Conservation (phyloP, 1,284 basidiomycete genomes). For the Heterobasidion occidentale region DNA sequence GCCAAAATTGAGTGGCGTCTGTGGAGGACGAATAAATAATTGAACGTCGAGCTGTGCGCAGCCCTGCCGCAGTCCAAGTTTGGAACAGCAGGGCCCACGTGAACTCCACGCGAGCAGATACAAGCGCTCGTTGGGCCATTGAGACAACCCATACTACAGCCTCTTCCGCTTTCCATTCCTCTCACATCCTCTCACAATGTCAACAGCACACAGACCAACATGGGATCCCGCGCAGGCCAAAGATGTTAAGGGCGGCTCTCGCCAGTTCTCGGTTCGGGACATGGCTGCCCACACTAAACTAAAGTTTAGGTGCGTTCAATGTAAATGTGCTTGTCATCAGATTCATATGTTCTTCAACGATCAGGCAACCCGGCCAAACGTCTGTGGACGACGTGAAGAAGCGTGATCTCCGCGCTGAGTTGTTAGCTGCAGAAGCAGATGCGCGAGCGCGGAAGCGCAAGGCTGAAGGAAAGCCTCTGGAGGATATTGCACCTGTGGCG, state of each 20-base stretch:
- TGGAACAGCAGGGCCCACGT: too few species aligned
- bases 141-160: background rate
- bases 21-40: too few species aligned
- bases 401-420: constrained; percentile 75
- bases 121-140: background rate
- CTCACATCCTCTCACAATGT: constrained; percentile 37
- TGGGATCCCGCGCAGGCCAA: constrained; percentile 85
- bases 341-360: background rate
- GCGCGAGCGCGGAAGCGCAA: constrained; percentile 86
- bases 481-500: constrained; percentile 7
- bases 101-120: too few species aligned
- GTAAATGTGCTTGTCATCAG: background rate
- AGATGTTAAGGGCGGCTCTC: constrained; percentile 80
- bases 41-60: too few species aligned
- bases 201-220: constrained; percentile 83
- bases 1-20: too few species aligned
- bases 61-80: too few species aligned
- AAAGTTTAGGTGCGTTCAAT: constrained; percentile 73
- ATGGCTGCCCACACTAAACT: constrained; percentile 93
- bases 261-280: constrained; percentile 84
- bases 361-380: constrained; percentile 80
- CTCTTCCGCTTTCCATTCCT: background rate
- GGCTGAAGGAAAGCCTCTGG: constrained; percentile 11
- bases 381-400: constrained; percentile 67
- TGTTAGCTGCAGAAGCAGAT: constrained; percentile 76